Base-by-base conservation (phyloP, 2,329 filamentous ascomycete species). In the Diaporthe vexans region DNA sequence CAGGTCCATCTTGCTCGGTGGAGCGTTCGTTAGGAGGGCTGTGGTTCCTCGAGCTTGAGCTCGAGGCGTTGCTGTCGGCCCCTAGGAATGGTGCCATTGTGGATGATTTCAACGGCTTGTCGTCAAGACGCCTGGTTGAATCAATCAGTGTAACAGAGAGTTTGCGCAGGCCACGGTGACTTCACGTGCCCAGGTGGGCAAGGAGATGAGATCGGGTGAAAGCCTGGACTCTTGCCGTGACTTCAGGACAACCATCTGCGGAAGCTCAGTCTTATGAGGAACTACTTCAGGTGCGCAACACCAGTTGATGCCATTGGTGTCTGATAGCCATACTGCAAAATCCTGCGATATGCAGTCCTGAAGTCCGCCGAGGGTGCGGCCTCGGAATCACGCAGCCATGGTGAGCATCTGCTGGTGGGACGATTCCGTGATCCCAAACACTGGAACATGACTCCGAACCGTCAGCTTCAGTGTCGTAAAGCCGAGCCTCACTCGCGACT, bases 1-100 rank as follows among this genome's bases (percentile, higher is more conserved):
- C 40, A 77, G 80, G 1, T 73, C 79, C 4, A 59, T 77, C 6
- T 83, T 81, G 74, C 77, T 73, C 76, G 73, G 29, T 9, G 19
- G 26, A 57, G 29, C 9, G 56, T 17, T 37, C 91, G 40, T 84
- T 94, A 13, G 88, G 93, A 65, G 92, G 92, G 21, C 84, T 93
- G 1, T 92, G 91, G 2, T 91, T 93, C 80, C 81, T 93, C 26
- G 91, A 90, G 1, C 88, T 93, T 68, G 91, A 93, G 77, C 93
- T 90, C 78, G 91, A 58, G 33, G 29, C 10, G 19, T 35, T 37
- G 56, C 56, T 58, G 33, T 13, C 29, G 13, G 56, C 56, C 37
- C 56, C 56, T 15, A 58, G 56, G 56, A 13, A 58, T 37, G 56
- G 56, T 26, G 56, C 56, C 56, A 58, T 58, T 58, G 29, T 15